A percentile compares a stretch with the other conserved stretches of the same genome.
These are phyloP conservation scores for Fomitopsis serialis DNA, from an alignment of 768 basidiomycete genomes.

Conservation along the genomic window DNA sequence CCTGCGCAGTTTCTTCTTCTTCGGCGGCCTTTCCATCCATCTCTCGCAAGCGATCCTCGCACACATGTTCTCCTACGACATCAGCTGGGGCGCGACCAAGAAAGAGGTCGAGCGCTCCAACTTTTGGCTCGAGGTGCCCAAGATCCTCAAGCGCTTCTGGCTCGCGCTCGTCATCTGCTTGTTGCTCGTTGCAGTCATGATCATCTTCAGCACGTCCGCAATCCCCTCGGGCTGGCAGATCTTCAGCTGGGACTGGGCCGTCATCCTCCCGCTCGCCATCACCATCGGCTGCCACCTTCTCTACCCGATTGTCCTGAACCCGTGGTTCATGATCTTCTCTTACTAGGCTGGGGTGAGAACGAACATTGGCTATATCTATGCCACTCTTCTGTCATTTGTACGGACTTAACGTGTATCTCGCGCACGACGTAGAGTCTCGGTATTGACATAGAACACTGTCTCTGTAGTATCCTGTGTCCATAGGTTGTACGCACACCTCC, in stretches of 20 bases:
- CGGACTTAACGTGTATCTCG: no score
- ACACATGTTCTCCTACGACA: slow-evolving; percentile 55
- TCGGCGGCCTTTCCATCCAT: slow-evolving; percentile 52
- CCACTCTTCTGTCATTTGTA: no score
- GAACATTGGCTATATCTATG: no score
- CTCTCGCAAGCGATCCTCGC: slow-evolving; percentile 47
- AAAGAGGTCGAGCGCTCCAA: slow-evolving; percentile 88
- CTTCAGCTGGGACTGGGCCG: slow-evolving; percentile 59
- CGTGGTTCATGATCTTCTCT: slow-evolving; percentile 85
- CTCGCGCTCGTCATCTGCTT: slow-evolving; percentile 53
- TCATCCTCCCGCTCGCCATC: slow-evolving; percentile 68
- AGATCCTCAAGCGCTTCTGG: slow-evolving; percentile 78
- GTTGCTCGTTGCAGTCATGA: slow-evolving; percentile 44
- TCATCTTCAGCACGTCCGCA: slow-evolving; percentile 46
- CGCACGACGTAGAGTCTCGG: no score
- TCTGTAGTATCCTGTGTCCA: no score
- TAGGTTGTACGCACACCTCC: no score
- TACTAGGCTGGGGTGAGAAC: no score
- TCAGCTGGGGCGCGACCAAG: slow-evolving; percentile 53
- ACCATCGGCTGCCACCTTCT: slow-evolving; percentile 63
- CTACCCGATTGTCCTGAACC: slow-evolving; percentile 85
- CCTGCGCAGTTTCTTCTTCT: slow-evolving; percentile 43
- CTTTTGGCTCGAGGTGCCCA: slow-evolving; percentile 87
- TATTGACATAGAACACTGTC: no score
- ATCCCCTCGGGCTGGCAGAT: slow-evolving; percentile 66